phyloP scores from a whole-genome alignment of 176 grass and related monocot genomes.

The Bothriochloa decipiens region DNA sequence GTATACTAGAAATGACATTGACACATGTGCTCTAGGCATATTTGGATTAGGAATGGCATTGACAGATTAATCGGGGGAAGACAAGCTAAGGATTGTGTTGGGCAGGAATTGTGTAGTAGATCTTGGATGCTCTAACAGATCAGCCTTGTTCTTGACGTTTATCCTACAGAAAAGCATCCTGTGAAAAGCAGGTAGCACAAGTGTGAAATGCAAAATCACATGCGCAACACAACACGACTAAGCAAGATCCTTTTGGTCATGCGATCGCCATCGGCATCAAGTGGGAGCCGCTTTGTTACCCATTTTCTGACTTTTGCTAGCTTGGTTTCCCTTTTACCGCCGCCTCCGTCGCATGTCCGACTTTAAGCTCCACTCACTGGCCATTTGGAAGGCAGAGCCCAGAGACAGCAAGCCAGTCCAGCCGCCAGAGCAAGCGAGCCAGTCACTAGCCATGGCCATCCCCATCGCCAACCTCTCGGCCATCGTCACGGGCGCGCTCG shows the following conservation, averaged over 20 bases:
- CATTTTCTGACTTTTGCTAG: not conserved
- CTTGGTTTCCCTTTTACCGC: not conserved
- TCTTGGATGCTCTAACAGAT: too few relatives aligned
- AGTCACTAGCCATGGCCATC: not conserved
- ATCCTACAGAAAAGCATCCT: not conserved
- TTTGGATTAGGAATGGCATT: too few relatives aligned
- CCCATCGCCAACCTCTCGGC: slow-evolving; percentile 34
- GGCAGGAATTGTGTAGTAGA: too few relatives aligned
- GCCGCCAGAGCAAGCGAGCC: not conserved
- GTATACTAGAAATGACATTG: too few relatives aligned
- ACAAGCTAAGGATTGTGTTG: too few relatives aligned
- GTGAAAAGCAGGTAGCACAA: not conserved
- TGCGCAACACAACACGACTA: slow-evolving; percentile 1
- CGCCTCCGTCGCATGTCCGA: not conserved
- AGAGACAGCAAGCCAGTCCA: not conserved
- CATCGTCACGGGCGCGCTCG: not conserved
- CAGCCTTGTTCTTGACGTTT: not conserved
- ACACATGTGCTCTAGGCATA: too few relatives aligned
- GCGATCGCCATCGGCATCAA: too few relatives aligned
- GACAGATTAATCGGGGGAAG: too few relatives aligned
- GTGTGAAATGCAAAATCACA: not conserved
- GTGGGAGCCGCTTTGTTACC: not conserved
- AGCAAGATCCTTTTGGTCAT: slow-evolving; percentile 26
- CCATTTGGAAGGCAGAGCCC: not conserved
- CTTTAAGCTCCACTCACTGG: not conserved